These are phyloP conservation scores for Rhamnella rubrinervis DNA, from an alignment of 331 rosid species.

Conservation along the genomic window DNA sequence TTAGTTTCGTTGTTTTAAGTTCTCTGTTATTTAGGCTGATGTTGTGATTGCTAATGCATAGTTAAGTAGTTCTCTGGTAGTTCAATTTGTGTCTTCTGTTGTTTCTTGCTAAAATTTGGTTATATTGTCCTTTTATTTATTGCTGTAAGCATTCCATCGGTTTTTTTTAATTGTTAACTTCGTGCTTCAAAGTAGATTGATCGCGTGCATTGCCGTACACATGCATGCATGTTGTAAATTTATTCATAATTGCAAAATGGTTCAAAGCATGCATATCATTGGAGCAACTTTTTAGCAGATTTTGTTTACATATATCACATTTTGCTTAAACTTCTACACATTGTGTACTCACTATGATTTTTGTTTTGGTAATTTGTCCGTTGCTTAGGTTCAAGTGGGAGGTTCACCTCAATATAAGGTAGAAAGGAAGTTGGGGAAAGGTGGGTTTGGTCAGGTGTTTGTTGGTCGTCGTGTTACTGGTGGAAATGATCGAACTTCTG, in stretches of 20 bases:
- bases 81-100: neutral
- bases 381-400: conserved; percentile 85
- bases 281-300: neutral
- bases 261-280: neutral
- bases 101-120: neutral
- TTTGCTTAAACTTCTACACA: neutral
- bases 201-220: neutral
- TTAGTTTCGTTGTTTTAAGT: neutral
- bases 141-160: neutral
- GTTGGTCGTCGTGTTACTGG: conserved; percentile 83
- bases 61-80: neutral
- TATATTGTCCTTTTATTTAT: neutral
- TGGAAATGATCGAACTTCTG: conserved; percentile 66
- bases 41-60: neutral
- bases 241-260: neutral
- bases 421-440: conserved; percentile 87
- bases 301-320: neutral
- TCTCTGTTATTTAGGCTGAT: neutral
- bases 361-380: conserved; percentile 6
- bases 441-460: conserved; percentile 96
- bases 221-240: neutral
- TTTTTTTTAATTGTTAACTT: neutral
- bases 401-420: conserved; percentile 80
- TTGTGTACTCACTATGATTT: neutral
- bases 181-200: neutral